Evolutionary conservation across 2,329 filamentous ascomycete species (phyloP), one percentile per base, ranked within the genome.

Genomic region (Talaromyces atroroseus): DNA sequence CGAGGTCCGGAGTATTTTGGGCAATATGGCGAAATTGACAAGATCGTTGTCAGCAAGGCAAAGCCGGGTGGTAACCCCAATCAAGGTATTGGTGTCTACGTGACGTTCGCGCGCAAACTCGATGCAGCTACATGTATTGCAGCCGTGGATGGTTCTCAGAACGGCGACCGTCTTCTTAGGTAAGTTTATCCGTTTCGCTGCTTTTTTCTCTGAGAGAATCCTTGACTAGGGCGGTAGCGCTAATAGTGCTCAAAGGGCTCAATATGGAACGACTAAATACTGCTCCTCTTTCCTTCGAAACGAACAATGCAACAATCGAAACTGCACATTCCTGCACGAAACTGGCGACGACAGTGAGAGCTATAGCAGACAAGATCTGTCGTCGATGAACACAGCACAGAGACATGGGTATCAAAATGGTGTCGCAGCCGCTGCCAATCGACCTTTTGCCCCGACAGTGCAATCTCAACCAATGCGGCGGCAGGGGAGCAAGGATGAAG

Each of bases 241-340:
- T 54, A 49, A 54, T 57, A 57, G 62, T 53, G 5, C 34, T 26
- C 54, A 46, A 57, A 83, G 85, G 63, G 85, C 85, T 12, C 85
- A 87, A 69, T 87, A 86, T 62, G 94, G 94, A 23, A 99, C 94
- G 0, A 99, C 94, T 4, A 99, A 99, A 71, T 99, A 99, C 73
- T 99, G 94, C 72, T 99, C 94, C 0, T 92, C 94, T 3, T 99
- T 95, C 79, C 80, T 99, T 18, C 88, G 95, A 57, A 91, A 95
- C 63, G 94, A 99, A 72, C 88, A 87, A 62, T 99, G 94, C 74
- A 91, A 89, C 56, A 99, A 99, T 67, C 86, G 92, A 52, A 92
- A 94, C 61, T 99, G 94, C 78, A 99, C 96, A 84, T 99, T 99
- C 72, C 76, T 99, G 51, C 94, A 99, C 68, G 95, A 99, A 73